These are phyloP conservation scores for Botrytis deweyae DNA, from an alignment of 2,329 filamentous ascomycete genomes.

Conservation along the genomic window DNA sequence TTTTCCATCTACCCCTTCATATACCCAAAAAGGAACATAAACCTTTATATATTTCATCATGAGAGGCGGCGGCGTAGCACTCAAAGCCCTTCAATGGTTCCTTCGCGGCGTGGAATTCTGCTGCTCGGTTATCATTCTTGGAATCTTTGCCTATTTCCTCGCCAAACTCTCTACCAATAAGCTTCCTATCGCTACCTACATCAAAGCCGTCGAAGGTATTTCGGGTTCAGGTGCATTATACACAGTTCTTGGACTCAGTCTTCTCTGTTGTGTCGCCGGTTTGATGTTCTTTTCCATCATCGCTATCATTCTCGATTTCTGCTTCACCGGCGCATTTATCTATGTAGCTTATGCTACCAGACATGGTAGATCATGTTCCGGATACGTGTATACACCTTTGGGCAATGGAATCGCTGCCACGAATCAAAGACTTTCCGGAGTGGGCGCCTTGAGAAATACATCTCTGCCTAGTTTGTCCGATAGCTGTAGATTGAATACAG, in stretches of 20 bases:
- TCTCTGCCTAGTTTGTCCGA: conserved; percentile 48
- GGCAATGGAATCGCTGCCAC: conserved; percentile 59
- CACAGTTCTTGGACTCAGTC: conserved; percentile 65
- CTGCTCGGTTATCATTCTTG: conserved; percentile 71
- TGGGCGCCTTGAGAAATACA: conserved; percentile 47
- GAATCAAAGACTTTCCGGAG: conserved; percentile 46
- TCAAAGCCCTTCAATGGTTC: conserved; percentile 69
- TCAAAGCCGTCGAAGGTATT: conserved; percentile 76
- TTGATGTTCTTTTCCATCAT: conserved; percentile 69
- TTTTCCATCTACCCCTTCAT: neutral
- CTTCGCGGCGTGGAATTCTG: conserved; percentile 73
- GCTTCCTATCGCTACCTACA: conserved; percentile 60
- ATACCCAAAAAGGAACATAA: neutral
- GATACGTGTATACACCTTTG: conserved; percentile 64
- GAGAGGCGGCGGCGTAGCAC: conserved; percentile 58
- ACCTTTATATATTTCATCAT: conserved; percentile 44
- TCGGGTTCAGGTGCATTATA: conserved; percentile 74
- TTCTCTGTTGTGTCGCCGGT: conserved; percentile 79
- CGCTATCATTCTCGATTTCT: conserved; percentile 72
- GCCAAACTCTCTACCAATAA: conserved; percentile 66
- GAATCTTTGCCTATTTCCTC: conserved; percentile 82
- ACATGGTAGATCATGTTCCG: conserved; percentile 66
- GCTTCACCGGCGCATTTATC: conserved; percentile 74
- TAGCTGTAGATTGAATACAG: conserved; percentile 75
- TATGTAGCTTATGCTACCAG: conserved; percentile 77